phyloP scores from a whole-genome alignment of 106 monocot genomes.

The Iris macrosiphon region DNA sequence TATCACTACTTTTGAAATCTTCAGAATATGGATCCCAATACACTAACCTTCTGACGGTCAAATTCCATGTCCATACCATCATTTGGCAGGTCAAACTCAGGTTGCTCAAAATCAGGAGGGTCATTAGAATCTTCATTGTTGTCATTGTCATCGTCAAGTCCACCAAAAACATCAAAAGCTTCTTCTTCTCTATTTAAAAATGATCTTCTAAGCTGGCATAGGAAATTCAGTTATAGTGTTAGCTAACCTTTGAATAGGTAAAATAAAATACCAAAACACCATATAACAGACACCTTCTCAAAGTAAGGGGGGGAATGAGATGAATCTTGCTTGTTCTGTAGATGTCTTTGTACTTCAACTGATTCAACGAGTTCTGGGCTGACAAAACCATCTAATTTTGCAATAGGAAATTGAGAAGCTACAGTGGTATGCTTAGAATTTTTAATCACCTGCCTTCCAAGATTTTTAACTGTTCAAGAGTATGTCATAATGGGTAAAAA shows the following conservation, averaged over 20 bases:
- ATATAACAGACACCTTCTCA: conserved; percentile 58
- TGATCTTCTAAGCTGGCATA: conserved; percentile 74
- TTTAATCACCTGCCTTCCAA: conserved; percentile 25
- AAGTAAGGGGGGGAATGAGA: conserved; percentile 41
- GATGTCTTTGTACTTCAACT: conserved; percentile 16
- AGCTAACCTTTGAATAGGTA: conserved; percentile 2
- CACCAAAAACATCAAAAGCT: conserved; percentile 17
- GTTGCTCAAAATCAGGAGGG: conserved; percentile 34
- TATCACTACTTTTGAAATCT: background rate
- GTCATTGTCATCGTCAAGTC: conserved; percentile 37
- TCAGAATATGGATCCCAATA: background rate
- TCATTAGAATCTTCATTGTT: conserved; percentile 32
- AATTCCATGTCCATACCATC: conserved; percentile 34
- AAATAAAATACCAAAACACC: background rate
- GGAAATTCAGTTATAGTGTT: background rate
- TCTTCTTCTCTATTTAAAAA: conserved; percentile 44
- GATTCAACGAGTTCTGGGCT: conserved; percentile 35
- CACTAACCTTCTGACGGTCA: conserved; percentile 38
- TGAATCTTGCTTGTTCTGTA: conserved; percentile 15
- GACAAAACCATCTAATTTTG: conserved; percentile 49
- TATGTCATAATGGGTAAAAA: conserved; percentile 1
- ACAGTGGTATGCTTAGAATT: conserved; percentile 19
- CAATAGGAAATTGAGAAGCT: conserved; percentile 68
- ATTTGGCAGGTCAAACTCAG: conserved; percentile 33
- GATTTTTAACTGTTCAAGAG: conserved; percentile 45